Conservation (phyloP, 1,139 yeast genomes). For the Arxiozyma slooffiae region DNA sequence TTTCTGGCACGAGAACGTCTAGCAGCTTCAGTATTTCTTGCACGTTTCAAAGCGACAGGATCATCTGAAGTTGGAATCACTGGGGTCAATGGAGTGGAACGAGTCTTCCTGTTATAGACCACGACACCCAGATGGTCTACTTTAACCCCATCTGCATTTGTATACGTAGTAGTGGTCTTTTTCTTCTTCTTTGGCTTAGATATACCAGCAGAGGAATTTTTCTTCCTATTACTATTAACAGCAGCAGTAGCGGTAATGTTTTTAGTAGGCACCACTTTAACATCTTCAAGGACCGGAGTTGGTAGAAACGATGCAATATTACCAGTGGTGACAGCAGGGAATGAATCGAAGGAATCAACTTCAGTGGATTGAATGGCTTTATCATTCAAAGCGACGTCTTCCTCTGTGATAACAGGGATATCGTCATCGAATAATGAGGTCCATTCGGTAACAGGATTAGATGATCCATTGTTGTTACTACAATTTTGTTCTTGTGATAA, state of each 20-base stretch:
- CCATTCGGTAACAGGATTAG: conserved; percentile 41
- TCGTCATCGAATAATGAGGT: conserved; percentile 49
- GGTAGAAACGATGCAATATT: conserved; percentile 21
- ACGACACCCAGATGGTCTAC: conserved; percentile 56
- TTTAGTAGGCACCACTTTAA: conserved; percentile 4
- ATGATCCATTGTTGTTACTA: conserved; percentile 30
- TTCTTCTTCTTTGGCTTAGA: conserved; percentile 1
- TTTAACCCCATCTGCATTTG: conserved; percentile 19
- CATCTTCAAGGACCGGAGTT: conserved; percentile 28
- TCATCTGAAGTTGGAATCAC: conserved; percentile 50
- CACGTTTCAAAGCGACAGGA: conserved; percentile 69
- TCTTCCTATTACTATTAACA: conserved; percentile 2
- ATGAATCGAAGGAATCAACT: conserved; percentile 2
- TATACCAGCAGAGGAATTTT: conserved; percentile 7
- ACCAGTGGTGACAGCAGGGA: neutral
- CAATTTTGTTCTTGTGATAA: conserved; percentile 11
- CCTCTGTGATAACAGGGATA: conserved; percentile 28
- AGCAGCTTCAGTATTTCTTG: conserved; percentile 94
- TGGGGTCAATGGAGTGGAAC: conserved; percentile 56
- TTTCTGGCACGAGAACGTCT: conserved; percentile 91
- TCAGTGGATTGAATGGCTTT: conserved; percentile 22
- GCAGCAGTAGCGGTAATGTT: neutral
- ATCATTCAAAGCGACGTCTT: conserved; percentile 24
- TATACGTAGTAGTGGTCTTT: conserved; percentile 4
- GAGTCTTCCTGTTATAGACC: conserved; percentile 54